Evolutionary conservation across 2,329 filamentous ascomycete species (phyloP), one percentile per base, ranked within the genome.

Genomic region (Claviceps pusilla): DNA sequence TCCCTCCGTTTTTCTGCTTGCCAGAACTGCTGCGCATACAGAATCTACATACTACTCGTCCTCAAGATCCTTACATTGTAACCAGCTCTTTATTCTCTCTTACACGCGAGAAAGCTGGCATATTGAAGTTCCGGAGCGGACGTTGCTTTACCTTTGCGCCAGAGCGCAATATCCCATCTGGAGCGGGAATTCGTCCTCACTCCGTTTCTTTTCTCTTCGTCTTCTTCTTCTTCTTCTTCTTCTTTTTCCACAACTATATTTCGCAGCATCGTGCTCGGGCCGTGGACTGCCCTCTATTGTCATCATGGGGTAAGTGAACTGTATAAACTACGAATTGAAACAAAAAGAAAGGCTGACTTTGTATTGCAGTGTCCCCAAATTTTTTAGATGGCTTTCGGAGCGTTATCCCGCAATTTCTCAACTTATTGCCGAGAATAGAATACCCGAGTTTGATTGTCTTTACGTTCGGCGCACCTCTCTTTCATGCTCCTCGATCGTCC

Each of bases 341-440:
- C 47, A 16, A 9, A 24, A 35, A 37, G 3, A 24, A 24, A 43
- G 16, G n/a, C 47, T 49, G 37, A 54, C 49, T 7, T 7, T 35
- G 57, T 51, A 51, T 39, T 49, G 29, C 58, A 79, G 79, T 77
- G 78, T 82, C 60, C 86, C 86, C 67, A 95, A 95, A 68, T 95
- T 95, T 76, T 95, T 95, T 76, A 81, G 93, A 80, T 98, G 94
- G 93, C 86, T 98, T 78, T 96, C 90, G 57, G 94, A 98, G 80
- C 86, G 94, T 63, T 98, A 98, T 80, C 93, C 93, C 54, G 84
- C 93, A 58, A 98, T 98, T 69, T 98, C 93, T 52, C 91, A 97
- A 76, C 78, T 98, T 64, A 98, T 98, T 67, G 89, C 91, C 54
- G 93, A 98, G 75, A 98, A 96, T 71, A 86, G 93, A 64, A 98